Conservation (phyloP, 768 basidiomycete species). For the Cubamyces sp. region DNA sequence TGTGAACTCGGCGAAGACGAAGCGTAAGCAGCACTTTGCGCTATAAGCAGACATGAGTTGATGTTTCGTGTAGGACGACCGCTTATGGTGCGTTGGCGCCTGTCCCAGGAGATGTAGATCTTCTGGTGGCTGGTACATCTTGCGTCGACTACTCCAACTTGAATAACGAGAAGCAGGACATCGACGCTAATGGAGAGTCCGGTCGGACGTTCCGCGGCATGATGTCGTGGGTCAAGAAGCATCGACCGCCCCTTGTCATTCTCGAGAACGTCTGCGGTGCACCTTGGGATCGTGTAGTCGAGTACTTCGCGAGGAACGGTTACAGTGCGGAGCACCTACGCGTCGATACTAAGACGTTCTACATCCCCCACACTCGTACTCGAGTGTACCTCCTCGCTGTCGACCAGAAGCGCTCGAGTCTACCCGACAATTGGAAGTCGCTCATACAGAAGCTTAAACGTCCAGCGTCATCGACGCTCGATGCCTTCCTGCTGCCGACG, state of each 20-base stretch:
- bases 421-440: slow-evolving; percentile 73
- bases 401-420: slow-evolving; percentile 58
- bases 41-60: slow-evolving; percentile 4
- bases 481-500: slow-evolving; percentile 87
- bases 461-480: slow-evolving; percentile 86
- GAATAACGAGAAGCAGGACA: slow-evolving; percentile 89
- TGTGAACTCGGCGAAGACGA: slow-evolving; percentile 81
- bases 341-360: slow-evolving; percentile 87
- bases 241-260: slow-evolving; percentile 89
- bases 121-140: slow-evolving; percentile 92
- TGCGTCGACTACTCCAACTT: slow-evolving; percentile 98
- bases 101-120: slow-evolving; percentile 90
- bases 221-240: slow-evolving; percentile 88
- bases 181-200: slow-evolving; percentile 89
- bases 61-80: slow-evolving; percentile 62
- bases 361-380: slow-evolving; percentile 93
- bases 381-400: slow-evolving; percentile 88
- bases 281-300: slow-evolving; percentile 79
- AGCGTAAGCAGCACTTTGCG: slow-evolving; percentile 55
- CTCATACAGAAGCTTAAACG: slow-evolving; percentile 69
- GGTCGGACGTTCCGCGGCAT: slow-evolving; percentile 94
- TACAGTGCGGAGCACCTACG: slow-evolving; percentile 75
- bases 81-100: slow-evolving; percentile 86
- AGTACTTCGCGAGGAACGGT: slow-evolving; percentile 72
- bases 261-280: slow-evolving; percentile 93